A percentile compares a stretch with the other conserved stretches of the same genome.
These are phyloP conservation scores for Fusarium oxysporum DNA, from an alignment of 2,329 filamentous ascomycete species.

Conservation along the genomic window DNA sequence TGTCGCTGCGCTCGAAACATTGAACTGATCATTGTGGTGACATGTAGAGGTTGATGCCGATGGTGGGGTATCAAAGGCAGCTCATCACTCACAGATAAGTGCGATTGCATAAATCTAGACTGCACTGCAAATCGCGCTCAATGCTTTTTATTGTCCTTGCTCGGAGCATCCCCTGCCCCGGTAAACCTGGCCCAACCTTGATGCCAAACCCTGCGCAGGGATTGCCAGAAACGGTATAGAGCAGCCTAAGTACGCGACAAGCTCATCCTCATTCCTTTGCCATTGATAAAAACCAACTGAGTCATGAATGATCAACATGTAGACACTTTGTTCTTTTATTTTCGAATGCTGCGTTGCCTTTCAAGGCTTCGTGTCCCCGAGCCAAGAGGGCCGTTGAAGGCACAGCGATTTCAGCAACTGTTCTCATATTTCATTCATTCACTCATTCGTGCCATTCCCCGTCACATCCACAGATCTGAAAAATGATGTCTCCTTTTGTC, in stretches of 20 bases:
- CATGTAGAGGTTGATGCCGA: not conserved
- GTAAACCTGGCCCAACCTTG: not conserved
- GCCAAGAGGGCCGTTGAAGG: rapidly evolving
- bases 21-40: not conserved
- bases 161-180: too few relatives aligned
- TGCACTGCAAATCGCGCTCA: not conserved
- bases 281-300: too few relatives aligned
- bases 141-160: not conserved
- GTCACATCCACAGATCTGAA: not conserved
- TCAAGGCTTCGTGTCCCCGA: rapidly evolving
- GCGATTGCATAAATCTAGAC: not conserved
- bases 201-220: not conserved
- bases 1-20: not conserved
- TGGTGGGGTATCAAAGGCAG: not conserved
- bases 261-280: too few relatives aligned
- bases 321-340: not conserved
- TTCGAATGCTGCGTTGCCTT: rapidly evolving
- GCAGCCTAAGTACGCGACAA: rapidly evolving
- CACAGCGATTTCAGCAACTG: not conserved
- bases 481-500: rapidly evolving
- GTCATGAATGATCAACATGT: rapidly evolving
- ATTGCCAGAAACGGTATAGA: not conserved
- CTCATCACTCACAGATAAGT: not conserved
- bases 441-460: not conserved
- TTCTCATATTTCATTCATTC: rapidly evolving